Evolutionary conservation across 495 filamentous ascomycete species (phyloP), one percentile per base, ranked within the genome.

Genomic region (Trichoderma virens): DNA sequence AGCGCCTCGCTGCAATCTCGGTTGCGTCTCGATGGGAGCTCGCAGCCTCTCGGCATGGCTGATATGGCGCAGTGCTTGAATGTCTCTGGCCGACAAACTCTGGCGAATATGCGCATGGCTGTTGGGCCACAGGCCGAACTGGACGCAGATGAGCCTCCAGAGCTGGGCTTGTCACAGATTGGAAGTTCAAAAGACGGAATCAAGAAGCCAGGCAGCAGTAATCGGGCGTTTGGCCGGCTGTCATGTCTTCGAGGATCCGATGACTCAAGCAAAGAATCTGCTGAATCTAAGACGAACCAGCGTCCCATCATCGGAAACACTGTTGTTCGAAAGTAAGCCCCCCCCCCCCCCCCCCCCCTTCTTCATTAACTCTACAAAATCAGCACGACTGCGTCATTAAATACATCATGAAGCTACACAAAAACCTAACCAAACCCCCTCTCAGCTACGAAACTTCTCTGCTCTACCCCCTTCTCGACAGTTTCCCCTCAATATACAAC

Each of bases 1-100:
- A 92, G 83, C 31, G 82, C 87, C 34, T 91, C 87, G 3, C 76
- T 99, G 31, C 91, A 91, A 14, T 86, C 90, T 11, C 81, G 93
- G 32, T 73, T 96, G 62, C 86, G 82, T 51, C 76, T 81, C 4
- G 76, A 75, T 32, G 70, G 78, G n/a, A 71, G 73, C 28, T 31
- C 66, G 8, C 75, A 72, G 39, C 77, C 79, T 6, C 79, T 79
- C 28, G 80, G 76, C 3, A 70, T 91, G 35, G 78, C 80, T n/a
- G 80, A 85, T 65, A 82, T 97, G 70, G 86, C 88, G 66, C 83
- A 86, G 6, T 80, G 85, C 6, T 73, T 97, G 30, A 91, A 91
- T 54, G 80, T 86, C 13, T 89, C 89, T 69, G 91, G 90, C 5
- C 89, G 86, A 64, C 91, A 93, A 69, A 89, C 80, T 54, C 89